These are phyloP conservation scores for Thielaviopsis ethacetica DNA, from an alignment of 2,329 filamentous ascomycete genomes.

Conservation along the genomic window DNA sequence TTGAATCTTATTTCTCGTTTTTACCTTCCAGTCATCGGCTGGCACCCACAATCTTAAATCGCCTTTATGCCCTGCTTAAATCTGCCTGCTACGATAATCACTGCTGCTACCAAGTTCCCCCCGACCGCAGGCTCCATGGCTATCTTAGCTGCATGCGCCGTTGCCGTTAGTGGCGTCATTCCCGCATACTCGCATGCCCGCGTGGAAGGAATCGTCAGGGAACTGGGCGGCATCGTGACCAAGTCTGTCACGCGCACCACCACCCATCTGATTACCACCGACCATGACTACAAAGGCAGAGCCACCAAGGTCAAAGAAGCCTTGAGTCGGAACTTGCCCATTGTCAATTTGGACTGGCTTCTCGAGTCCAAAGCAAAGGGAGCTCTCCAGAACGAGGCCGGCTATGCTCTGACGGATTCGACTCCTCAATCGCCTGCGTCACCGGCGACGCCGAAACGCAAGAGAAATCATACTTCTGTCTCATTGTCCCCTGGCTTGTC, in stretches of 20 bases:
- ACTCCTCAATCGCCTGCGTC: constrained; percentile 2
- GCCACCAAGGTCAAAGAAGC: constrained; percentile 36
- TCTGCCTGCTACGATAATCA: not conserved
- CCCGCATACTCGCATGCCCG: constrained; percentile 32
- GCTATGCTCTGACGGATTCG: constrained; percentile 11
- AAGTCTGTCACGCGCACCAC: constrained; percentile 31
- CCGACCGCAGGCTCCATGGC: not conserved
- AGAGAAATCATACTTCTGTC: not conserved
- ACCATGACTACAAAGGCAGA: constrained; percentile 32
- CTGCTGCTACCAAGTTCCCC: not conserved
- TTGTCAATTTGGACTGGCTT: constrained; percentile 48
- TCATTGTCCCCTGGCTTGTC: not conserved
- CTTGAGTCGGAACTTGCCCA: constrained; percentile 28
- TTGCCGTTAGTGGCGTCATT: constrained; percentile 47
- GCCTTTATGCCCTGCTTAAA: not conserved
- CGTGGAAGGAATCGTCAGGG: constrained; percentile 28
- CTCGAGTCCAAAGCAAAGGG: constrained; percentile 29
- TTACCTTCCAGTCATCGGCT: not conserved
- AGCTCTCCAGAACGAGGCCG: constrained; percentile 15
- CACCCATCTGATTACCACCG: constrained; percentile 41
- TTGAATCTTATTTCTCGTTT: not conserved
- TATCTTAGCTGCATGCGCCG: constrained; percentile 23
- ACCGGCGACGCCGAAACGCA: not conserved
- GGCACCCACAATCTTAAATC: too few species aligned
- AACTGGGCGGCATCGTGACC: constrained; percentile 32